phyloP scores from a whole-genome alignment of 2,329 filamentous ascomycete species.

The Endocalyx cinctus region DNA sequence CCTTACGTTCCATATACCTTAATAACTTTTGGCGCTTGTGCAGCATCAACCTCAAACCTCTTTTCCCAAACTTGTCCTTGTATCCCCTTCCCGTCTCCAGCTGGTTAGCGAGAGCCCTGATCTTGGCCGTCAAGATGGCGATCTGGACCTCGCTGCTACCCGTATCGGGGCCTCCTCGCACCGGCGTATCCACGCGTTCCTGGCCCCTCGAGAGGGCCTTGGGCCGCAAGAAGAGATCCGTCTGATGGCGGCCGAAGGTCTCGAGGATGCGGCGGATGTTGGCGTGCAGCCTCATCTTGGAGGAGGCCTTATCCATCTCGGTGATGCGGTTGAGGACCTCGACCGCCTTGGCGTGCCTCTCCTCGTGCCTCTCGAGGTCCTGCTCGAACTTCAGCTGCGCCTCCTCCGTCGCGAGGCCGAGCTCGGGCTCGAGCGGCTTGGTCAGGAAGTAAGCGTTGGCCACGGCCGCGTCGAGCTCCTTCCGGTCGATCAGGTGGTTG shows the following conservation, averaged over 20 bases:
- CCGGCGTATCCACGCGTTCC: conserved; percentile 34
- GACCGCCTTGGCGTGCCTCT: conserved; percentile 61
- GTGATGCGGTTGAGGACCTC: conserved; percentile 78
- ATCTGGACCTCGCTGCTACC: conserved; percentile 97
- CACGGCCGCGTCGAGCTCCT: conserved; percentile 64
- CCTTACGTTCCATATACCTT: conserved; percentile 80
- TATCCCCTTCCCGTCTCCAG: conserved; percentile 63
- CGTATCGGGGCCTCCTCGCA: conserved; percentile 82
- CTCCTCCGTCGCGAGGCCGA: too few relatives aligned
- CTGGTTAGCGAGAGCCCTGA: conserved; percentile 71
- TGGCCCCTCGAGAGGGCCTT: conserved; percentile 48
- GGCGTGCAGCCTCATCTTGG: conserved; percentile 71
- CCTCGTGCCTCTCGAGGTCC: conserved; percentile 40
- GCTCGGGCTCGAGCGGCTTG: conserved; percentile 48
- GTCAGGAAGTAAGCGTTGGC: conserved; percentile 65
- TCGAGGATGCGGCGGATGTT: conserved; percentile 83
- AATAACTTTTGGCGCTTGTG: conserved; percentile 87
- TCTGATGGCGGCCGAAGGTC: conserved; percentile 86
- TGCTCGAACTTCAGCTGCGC: conserved; percentile 30
- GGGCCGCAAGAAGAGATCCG: conserved; percentile 64
- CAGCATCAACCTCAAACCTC: conserved; percentile 78
- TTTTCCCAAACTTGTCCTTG: conserved; percentile 91
- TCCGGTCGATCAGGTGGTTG: conserved; percentile 70
- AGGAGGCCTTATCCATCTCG: conserved; percentile 69
- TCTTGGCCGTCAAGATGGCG: conserved; percentile 91